Percentiles rank a stretch among this genome's conserved stretches.
Evolutionary conservation across 768 basidiomycete species (phyloP).

Genomic region (Agrocybe praecox): DNA sequence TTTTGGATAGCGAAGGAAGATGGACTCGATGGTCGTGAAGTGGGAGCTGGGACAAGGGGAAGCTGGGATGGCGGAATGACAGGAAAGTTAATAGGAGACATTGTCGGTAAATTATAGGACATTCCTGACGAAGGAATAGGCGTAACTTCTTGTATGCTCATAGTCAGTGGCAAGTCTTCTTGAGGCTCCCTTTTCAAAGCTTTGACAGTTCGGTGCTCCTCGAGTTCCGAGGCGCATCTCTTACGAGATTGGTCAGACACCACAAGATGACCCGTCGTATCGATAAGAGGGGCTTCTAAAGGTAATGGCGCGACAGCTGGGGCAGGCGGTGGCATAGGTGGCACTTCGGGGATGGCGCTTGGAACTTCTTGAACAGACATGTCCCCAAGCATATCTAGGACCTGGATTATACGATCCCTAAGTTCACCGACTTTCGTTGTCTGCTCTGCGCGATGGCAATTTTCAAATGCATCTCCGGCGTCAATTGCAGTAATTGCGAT

Average conservation of each 20-base stretch:
- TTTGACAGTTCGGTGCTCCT: slow-evolving; percentile 44
- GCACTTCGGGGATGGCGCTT: slow-evolving; percentile 9
- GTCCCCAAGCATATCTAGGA: slow-evolving; percentile 55
- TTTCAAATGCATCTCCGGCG: slow-evolving; percentile 52
- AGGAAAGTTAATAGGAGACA: slow-evolving; percentile 12
- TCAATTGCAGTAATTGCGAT: slow-evolving; percentile 64
- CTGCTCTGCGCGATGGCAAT: slow-evolving; percentile 48
- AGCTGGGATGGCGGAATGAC: slow-evolving; percentile 34
- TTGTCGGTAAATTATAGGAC: slow-evolving; percentile 1
- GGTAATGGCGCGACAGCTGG: slow-evolving; percentile 3
- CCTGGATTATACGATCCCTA: slow-evolving; percentile 52
- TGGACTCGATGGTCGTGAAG: slow-evolving; percentile 27
- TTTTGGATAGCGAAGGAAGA: slow-evolving; percentile 27
- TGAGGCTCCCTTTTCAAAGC: slow-evolving; percentile 50
- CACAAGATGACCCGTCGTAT: slow-evolving; percentile 18
- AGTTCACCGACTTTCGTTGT: slow-evolving; percentile 56
- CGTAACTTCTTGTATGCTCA: slow-evolving; percentile 23
- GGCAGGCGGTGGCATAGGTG: slow-evolving; percentile 11
- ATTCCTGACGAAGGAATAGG: slow-evolving; percentile 13
- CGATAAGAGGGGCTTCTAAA: slow-evolving; percentile 23
- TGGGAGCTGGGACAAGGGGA: slow-evolving; percentile 33
- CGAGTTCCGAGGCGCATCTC: slow-evolving; percentile 44
- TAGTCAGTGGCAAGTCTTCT: slow-evolving; percentile 39
- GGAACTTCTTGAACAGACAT: slow-evolving; percentile 28
- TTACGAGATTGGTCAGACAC: slow-evolving; percentile 43